Conservation (phyloP, 768 basidiomycete species). For the Termitomyces heimii region DNA sequence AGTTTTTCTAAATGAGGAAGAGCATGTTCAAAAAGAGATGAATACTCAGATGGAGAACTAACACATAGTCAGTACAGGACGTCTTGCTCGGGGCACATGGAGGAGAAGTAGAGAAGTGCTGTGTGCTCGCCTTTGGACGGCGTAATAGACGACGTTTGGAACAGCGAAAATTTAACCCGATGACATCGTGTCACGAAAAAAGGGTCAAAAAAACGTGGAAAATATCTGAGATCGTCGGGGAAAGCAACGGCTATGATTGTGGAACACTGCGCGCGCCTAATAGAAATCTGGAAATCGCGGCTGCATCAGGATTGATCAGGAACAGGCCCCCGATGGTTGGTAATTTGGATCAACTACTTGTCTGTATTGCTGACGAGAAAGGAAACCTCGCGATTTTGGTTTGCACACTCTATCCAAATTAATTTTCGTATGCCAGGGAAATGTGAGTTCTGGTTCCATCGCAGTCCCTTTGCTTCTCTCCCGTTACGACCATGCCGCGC, state of each 20-base stretch:
- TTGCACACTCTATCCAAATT: constrained; percentile 11
- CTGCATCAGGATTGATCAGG: constrained; percentile 9
- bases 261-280: constrained; percentile 5
- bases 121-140: not conserved
- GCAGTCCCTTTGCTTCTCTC: constrained; percentile 5
- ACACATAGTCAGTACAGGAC: not conserved
- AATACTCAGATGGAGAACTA: not conserved
- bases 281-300: constrained; percentile 8
- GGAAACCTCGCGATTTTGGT: constrained; percentile 11
- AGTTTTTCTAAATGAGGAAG: not conserved
- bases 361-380: constrained; percentile 10
- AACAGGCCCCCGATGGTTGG: constrained; percentile 4
- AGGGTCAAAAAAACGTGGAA: not conserved
- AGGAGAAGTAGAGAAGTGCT: not conserved
- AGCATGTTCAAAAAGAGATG: not conserved
- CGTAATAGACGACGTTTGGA: constrained; percentile 1
- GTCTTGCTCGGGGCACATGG: not conserved
- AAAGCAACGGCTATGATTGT: constrained; percentile 4
- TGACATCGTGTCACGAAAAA: constrained; percentile 6
- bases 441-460: constrained; percentile 12
- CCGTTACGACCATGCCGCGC: constrained; percentile 16
- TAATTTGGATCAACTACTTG: not conserved
- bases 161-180: constrained; percentile 8
- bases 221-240: constrained; percentile 2
- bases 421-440: constrained; percentile 15